phyloP scores from a whole-genome alignment of 371 early-diverging fungal genomes.

The Rhizopus arrhizus region DNA sequence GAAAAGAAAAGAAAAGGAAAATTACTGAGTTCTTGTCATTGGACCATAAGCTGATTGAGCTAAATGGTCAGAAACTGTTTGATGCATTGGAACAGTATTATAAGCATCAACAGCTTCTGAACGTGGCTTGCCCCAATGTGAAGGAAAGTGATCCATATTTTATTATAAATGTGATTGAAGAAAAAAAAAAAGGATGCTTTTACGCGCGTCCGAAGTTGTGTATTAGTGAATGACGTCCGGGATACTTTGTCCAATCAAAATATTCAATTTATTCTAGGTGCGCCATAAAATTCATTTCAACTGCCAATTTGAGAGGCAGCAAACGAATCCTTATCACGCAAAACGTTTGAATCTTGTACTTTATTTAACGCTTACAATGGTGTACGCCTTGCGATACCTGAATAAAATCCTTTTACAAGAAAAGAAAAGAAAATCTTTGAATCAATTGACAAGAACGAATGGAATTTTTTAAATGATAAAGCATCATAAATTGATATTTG shows the following conservation, averaged over 20 bases:
- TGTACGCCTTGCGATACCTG: no score
- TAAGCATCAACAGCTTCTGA: constrained; percentile 61
- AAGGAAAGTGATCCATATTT: constrained; percentile 79
- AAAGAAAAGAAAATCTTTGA: no score
- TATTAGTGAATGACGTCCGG: background rate
- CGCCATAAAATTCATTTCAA: no score
- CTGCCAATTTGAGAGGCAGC: no score
- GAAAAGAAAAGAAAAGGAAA: background rate
- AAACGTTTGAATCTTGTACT: no score
- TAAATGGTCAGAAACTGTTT: constrained; percentile 43
- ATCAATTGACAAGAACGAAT: no score
- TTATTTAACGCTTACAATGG: no score
- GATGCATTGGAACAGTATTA: constrained; percentile 63
- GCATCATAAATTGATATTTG: no score
- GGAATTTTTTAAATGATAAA: no score
- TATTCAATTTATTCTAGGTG: no score
- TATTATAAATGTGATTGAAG: background rate
- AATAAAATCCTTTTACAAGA: no score
- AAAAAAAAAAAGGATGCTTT: background rate
- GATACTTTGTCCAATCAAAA: background rate
- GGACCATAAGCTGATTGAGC: constrained; percentile 54
- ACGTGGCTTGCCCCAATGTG: constrained; percentile 83
- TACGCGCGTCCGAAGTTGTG: constrained; percentile 3
- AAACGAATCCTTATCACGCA: no score
- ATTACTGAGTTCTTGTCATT: constrained; percentile 66